Conservation (phyloP, 495 filamentous ascomycete genomes). For the Entonaema liquescens region DNA sequence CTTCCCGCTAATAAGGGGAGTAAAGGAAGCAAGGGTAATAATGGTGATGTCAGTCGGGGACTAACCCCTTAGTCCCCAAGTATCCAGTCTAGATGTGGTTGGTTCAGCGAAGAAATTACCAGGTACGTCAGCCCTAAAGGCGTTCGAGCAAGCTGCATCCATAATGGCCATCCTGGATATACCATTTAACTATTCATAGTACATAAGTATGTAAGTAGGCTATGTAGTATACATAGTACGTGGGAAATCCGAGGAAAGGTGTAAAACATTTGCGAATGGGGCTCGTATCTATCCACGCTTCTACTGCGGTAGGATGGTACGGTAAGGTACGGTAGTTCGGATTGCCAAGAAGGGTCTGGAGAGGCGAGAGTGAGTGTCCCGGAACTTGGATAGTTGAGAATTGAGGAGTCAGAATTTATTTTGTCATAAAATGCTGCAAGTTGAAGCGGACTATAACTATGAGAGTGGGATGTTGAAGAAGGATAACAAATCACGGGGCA, state of each 20-base stretch:
- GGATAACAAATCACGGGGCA: conserved; percentile 32
- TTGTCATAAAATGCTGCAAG: conserved; percentile 40
- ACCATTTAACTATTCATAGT: neutral
- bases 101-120: conserved; percentile 19
- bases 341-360: conserved; percentile 12
- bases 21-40: conserved; percentile 12
- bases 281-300: neutral
- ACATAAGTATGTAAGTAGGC: neutral
- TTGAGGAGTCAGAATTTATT: conserved; percentile 13
- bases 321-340: conserved; percentile 28
- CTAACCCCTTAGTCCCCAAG: conserved; percentile 14
- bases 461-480: conserved; percentile 36
- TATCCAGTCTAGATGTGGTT: conserved; percentile 13
- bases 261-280: neutral
- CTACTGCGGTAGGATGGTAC: conserved; percentile 9
- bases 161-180: conserved; percentile 24
- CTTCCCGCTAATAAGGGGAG: conserved; percentile 15
- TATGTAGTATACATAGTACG: neutral
- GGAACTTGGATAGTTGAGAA: conserved; percentile 12
- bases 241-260: conserved; percentile 21
- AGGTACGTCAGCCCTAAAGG: conserved; percentile 35
- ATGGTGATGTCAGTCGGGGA: conserved; percentile 40
- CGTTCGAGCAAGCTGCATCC: conserved; percentile 20
- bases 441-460: conserved; percentile 20
- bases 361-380: neutral